Evolutionary conservation across 768 basidiomycete species (phyloP), one percentile per base, ranked within the genome.

Genomic region (Amanita phalloides): DNA sequence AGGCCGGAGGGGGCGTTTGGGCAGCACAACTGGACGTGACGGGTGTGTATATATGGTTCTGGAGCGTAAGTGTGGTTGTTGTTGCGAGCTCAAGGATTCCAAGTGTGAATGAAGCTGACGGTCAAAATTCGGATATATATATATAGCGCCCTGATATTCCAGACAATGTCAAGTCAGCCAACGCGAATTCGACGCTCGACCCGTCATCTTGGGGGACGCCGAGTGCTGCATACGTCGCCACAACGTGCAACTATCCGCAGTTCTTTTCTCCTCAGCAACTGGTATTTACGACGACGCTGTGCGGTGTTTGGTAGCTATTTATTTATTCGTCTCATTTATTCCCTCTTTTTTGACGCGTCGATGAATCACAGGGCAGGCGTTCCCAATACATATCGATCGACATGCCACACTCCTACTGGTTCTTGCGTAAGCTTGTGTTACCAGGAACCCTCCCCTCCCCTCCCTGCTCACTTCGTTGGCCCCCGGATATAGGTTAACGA

Each of bases 1-100:
- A 67, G 10, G 75, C 75, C 7, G 83, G 83, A 14, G 90, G 90
- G 23, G 90, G 90, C 11, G 78, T 86, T 10, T 92, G 74, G 56
- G 86, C 86, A 4, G 74, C 82, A 2, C 86, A 89, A 61, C 78
- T 88, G 57, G 86, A 84, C 38, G 66, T 66, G 21, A 57, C 69
- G 32, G 73, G 73, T 52, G 59, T 65, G 13, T 68, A 60, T 56
- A 60, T 69, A 35, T 74, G 72, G 72, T 74, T 71, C 58, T 74
- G 69, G 66, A 69, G 69, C 54, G 73, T 74, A 58, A 50, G 71
- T 67, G 8, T 30, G 26, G 20, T 42, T 11, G 25, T 30, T 30
- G 7, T 30, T 35, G 33, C 11, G 13, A 42, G 38, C 20, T 49
- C 35, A 25, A 20, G n/a, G 14, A 20, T 20, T 25, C 10, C 45